Percentiles rank a stretch among this genome's conserved stretches.
These are phyloP conservation scores for Candida buenavistaensis DNA, from an alignment of 1,139 yeast species.

Conservation along the genomic window DNA sequence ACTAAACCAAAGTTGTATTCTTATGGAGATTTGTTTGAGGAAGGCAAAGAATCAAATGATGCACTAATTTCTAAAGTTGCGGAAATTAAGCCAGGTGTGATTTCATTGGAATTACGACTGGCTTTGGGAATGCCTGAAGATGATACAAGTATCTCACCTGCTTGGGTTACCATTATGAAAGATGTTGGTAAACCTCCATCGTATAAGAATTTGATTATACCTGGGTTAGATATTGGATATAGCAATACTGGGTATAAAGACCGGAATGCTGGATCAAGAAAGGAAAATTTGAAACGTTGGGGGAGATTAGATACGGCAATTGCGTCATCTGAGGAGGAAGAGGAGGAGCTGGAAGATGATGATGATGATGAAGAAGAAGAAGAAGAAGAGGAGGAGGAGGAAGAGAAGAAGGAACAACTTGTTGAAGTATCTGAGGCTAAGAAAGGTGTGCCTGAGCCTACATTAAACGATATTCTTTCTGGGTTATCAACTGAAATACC, in stretches of 20 bases:
- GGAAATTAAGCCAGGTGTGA: conserved; percentile 63
- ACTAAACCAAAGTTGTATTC: conserved; percentile 66
- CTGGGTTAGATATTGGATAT: conserved; percentile 47
- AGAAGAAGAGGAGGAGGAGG: conserved; percentile 18
- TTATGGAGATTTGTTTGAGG: conserved; percentile 80
- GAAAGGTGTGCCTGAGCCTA: conserved; percentile 1
- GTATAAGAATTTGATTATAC: conserved; percentile 65
- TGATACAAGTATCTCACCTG: conserved; percentile 55
- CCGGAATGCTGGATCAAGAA: conserved; percentile 17
- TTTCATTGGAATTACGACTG: conserved; percentile 56
- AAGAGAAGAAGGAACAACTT: no score
- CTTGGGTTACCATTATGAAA: conserved; percentile 79
- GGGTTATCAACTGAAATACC: conserved; percentile 3
- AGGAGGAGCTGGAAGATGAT: conserved; percentile 21
- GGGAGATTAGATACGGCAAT: conserved; percentile 40
- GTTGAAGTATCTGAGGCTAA: conserved; percentile 7
- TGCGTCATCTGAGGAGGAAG: conserved; percentile 33
- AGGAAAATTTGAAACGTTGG: conserved; percentile 29
- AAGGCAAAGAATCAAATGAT: conserved; percentile 66
- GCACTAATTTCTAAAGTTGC: conserved; percentile 36
- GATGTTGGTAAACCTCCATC: conserved; percentile 84
- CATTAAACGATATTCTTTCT: conserved; percentile 4
- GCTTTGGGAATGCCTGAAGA: conserved; percentile 73
- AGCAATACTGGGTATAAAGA: conserved; percentile 37
- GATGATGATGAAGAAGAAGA: conserved; percentile 21